Conservation (phyloP, 1,139 yeast genomes). For the Hansenula anomala region DNA sequence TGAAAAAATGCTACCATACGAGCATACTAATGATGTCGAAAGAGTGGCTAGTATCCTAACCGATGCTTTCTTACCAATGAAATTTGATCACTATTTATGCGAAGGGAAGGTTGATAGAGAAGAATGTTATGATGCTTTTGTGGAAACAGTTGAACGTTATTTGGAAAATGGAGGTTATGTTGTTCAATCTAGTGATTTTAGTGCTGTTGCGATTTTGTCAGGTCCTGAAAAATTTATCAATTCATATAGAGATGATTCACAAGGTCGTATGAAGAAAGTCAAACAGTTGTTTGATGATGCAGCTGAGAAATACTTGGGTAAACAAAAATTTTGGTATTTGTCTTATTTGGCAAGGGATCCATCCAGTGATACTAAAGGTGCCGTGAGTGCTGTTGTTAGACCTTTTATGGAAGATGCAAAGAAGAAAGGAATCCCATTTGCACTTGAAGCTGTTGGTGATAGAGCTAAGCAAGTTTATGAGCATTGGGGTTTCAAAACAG, state of each 20-base stretch:
- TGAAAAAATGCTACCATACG: no score
- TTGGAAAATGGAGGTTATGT: constrained; percentile 8
- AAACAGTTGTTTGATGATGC: constrained; percentile 2
- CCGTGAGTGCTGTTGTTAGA: constrained; percentile 13
- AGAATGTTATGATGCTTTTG: not conserved
- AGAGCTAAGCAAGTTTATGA: constrained; percentile 17
- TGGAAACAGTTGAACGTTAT: constrained; percentile 1
- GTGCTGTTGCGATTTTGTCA: constrained; percentile 14
- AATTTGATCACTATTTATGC: no score
- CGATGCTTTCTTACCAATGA: no score
- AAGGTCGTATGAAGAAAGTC: constrained; percentile 3
- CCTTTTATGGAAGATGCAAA: constrained; percentile 9
- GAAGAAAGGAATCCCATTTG: constrained; percentile 9
- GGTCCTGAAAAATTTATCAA: constrained; percentile 9
- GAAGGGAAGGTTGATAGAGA: no score
- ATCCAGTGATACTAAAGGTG: constrained; percentile 6
- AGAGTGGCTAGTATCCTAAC: no score
- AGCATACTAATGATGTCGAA: no score
- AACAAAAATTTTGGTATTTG: constrained; percentile 6
- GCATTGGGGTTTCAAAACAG: constrained; percentile 15
- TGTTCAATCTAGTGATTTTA: constrained; percentile 9
- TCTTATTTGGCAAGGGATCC: constrained; percentile 15
- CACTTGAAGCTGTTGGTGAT: constrained; percentile 13
- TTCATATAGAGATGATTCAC: not conserved
- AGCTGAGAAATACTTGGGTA: not conserved